Conservation (phyloP, 495 filamentous ascomycete genomes). For the Talaromyces proteolyticus region DNA sequence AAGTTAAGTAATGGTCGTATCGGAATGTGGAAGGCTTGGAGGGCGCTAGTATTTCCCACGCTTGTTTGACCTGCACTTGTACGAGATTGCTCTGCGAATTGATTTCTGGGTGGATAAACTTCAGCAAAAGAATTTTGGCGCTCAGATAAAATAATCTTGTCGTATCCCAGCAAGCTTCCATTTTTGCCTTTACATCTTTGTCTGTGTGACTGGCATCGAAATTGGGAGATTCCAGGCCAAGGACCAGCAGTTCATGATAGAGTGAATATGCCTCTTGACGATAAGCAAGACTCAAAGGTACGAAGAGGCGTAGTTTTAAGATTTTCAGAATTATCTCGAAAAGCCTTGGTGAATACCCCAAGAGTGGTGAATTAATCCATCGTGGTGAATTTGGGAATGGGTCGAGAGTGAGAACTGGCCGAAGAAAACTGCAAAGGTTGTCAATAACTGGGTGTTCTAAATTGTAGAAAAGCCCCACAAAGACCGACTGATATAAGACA, state of each 20-base stretch:
- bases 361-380: neutral
- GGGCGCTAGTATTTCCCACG: neutral
- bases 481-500: neutral
- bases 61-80: neutral
- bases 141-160: neutral
- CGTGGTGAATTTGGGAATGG: neutral
- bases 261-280: neutral
- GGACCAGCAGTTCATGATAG: neutral
- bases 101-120: neutral
- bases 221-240: neutral
- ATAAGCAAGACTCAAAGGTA: neutral
- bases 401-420: neutral
- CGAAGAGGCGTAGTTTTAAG: neutral
- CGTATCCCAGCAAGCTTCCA: neutral
- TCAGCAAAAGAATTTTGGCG: neutral
- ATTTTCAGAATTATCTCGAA: neutral
- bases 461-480: neutral
- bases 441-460: neutral
- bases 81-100: neutral
- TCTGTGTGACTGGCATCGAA: neutral
- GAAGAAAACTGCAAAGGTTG: neutral
- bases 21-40: neutral
- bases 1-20: neutral
- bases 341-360: neutral
- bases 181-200: neutral